Conservation (phyloP, 257 asterid genomes). For the Mitragyna speciosa region DNA sequence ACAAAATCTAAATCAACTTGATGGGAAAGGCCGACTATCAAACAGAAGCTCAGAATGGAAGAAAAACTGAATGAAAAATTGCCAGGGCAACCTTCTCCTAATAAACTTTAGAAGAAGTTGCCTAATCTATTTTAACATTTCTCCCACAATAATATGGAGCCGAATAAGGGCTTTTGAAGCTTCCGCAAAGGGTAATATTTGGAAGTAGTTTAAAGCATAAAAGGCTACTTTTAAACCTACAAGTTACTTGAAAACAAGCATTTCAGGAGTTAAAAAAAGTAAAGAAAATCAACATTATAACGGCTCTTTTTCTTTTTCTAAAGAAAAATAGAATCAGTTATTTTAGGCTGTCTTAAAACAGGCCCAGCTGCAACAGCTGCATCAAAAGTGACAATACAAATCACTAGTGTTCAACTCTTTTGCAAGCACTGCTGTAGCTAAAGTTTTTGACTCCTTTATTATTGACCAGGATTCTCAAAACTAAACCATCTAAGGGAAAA, state of each 20-base stretch:
- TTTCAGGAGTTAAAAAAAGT: too few species aligned
- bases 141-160: not conserved
- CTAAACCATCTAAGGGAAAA: not conserved
- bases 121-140: not conserved
- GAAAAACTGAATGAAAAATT: too few species aligned
- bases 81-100: not conserved
- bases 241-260: not conserved
- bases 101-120: not conserved
- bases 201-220: not conserved
- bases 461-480: not conserved
- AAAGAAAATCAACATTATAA: not conserved
- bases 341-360: not conserved
- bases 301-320: not conserved
- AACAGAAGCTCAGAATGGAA: not conserved
- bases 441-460: not conserved
- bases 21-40: not conserved
- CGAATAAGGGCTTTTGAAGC: not conserved
- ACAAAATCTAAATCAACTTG: not conserved
- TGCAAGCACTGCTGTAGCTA: not conserved
- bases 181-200: too few species aligned
- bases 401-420: not conserved
- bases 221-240: not conserved
- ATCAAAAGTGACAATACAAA: not conserved
- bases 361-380: not conserved
- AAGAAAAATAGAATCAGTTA: too few species aligned